A percentile compares a stretch with the other conserved stretches of the same genome.
phyloP scores from a whole-genome alignment of 192 early-diverging fungal species.

The Gaertneriomyces sp. region DNA sequence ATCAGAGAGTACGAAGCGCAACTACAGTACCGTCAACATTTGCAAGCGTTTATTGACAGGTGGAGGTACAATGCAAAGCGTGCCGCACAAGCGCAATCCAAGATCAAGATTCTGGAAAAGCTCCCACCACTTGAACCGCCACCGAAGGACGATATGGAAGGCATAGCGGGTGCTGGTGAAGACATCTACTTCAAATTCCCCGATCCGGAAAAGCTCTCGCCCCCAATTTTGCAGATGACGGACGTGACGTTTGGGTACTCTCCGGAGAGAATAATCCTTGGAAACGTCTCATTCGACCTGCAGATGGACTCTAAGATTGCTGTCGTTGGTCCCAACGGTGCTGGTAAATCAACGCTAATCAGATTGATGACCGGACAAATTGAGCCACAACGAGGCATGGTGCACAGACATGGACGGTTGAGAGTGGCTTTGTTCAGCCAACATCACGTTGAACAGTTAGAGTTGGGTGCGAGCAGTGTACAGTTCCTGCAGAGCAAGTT shows the following conservation, averaged over 20 bases:
- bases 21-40: slow-evolving; percentile 85
- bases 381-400: slow-evolving; percentile 73
- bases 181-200: slow-evolving; percentile 83
- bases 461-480: slow-evolving; percentile 76
- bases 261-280: slow-evolving; percentile 74
- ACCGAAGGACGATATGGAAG: slow-evolving; percentile 60
- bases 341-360: slow-evolving; percentile 96
- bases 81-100: slow-evolving; percentile 92
- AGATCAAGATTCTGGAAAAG: slow-evolving; percentile 98
- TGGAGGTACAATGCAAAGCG: slow-evolving; percentile 99
- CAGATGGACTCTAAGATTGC: slow-evolving; percentile 97
- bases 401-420: slow-evolving; percentile 89
- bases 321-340: slow-evolving; percentile 98
- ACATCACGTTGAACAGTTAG: slow-evolving; percentile 97
- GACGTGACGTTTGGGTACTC: slow-evolving; percentile 88
- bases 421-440: slow-evolving; percentile 94
- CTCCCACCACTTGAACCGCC: slow-evolving; percentile 87
- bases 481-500: slow-evolving; percentile 84
- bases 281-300: slow-evolving; percentile 84
- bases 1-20: slow-evolving; percentile 95
- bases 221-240: slow-evolving; percentile 94
- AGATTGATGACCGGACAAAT: slow-evolving; percentile 84
- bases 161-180: slow-evolving; percentile 65
- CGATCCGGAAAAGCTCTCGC: slow-evolving; percentile 88
- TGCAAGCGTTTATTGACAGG: slow-evolving; percentile 97